Conservation (phyloP, 1,284 basidiomycete genomes). For the Microbotryomycetes sp. region DNA sequence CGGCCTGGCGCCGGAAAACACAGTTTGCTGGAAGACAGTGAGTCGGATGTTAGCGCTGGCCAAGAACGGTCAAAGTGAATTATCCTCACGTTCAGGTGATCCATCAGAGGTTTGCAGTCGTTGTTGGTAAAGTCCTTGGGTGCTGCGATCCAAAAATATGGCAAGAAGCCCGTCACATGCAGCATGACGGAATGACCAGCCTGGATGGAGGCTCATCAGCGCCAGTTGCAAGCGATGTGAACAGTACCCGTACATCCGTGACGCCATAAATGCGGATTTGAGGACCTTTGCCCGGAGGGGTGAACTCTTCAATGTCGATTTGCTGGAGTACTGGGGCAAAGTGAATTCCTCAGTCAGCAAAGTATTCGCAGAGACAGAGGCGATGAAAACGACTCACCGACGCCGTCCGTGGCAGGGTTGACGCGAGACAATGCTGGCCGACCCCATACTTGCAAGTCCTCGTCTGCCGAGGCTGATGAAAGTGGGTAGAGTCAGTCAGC, state of each 20-base stretch:
- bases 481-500: not conserved
- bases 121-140: conserved; percentile 69
- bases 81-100: conserved; percentile 66
- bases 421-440: conserved; percentile 57
- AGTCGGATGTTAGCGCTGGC: not conserved
- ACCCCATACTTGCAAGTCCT: conserved; percentile 54
- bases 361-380: conserved; percentile 8
- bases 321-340: conserved; percentile 64
- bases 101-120: conserved; percentile 58
- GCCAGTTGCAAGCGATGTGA: not conserved
- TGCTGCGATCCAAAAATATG: conserved; percentile 82
- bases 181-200: conserved; percentile 79
- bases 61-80: not conserved
- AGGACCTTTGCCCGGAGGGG: conserved; percentile 49
- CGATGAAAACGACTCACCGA: conserved; percentile 53
- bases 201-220: conserved; percentile 42
- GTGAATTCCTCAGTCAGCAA: not conserved
- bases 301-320: conserved; percentile 76
- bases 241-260: conserved; percentile 57
- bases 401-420: conserved; percentile 55
- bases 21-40: conserved; percentile 13
- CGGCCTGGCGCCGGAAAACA: conserved; percentile 30
- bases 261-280: conserved; percentile 78
- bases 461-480: conserved; percentile 16
- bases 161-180: conserved; percentile 69